These are phyloP conservation scores for Immersiporthe knoxdaviesiana DNA, from an alignment of 2,329 filamentous ascomycete species.

Conservation along the genomic window DNA sequence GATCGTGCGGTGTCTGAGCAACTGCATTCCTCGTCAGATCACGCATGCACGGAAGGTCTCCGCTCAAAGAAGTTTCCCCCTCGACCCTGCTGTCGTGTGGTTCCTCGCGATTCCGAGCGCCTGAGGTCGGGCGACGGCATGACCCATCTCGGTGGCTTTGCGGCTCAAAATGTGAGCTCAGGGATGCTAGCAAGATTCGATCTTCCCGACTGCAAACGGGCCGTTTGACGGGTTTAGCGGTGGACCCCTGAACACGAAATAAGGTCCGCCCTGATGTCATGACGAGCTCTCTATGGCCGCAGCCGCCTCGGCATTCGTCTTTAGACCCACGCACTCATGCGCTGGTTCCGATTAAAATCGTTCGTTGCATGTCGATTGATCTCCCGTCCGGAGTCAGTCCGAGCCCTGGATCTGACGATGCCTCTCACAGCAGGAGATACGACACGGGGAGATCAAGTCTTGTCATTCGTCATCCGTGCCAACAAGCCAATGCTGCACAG, in stretches of 20 bases:
- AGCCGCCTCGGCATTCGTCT: conserved; percentile 26
- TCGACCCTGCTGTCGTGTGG: not conserved
- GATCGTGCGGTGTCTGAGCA: not conserved
- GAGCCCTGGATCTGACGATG: conserved; percentile 26
- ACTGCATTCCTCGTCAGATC: not conserved
- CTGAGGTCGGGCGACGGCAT: conserved; percentile 23
- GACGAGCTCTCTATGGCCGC: conserved; percentile 19
- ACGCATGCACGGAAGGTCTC: not conserved
- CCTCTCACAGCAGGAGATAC: not conserved
- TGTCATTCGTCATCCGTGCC: conserved; percentile 14
- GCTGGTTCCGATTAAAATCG: conserved; percentile 25
- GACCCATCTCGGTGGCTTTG: conserved; percentile 29
- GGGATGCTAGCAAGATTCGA: conserved; percentile 21
- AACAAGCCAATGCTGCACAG: not conserved
- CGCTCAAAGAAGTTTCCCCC: too few species aligned
- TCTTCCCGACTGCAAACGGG: conserved; percentile 27
- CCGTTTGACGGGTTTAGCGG: conserved; percentile 29
- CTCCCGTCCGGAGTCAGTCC: conserved; percentile 22
- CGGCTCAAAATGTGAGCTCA: conserved; percentile 28
- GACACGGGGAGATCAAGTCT: conserved; percentile 12
- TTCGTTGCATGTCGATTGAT: conserved; percentile 18
- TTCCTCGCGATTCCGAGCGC: conserved; percentile 5
- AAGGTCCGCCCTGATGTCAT: conserved; percentile 26
- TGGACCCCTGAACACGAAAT: conserved; percentile 17
- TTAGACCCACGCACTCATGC: conserved; percentile 15